phyloP scores from a whole-genome alignment of 768 basidiomycete genomes.

The Pulveroboletus sp. region DNA sequence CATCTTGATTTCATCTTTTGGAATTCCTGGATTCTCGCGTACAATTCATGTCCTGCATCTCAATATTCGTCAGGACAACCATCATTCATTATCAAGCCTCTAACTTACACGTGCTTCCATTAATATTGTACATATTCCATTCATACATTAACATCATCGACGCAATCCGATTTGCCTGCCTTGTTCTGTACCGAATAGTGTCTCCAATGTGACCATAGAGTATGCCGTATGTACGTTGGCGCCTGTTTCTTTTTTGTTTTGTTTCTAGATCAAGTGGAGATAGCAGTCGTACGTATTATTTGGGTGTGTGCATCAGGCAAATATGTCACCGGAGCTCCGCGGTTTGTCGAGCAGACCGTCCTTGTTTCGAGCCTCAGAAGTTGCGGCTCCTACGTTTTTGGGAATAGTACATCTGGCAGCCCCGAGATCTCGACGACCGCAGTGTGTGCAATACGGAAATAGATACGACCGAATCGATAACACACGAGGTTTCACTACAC shows the following conservation, averaged over 20 bases:
- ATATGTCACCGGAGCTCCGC: conserved; percentile 27
- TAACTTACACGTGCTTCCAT: conserved; percentile 33
- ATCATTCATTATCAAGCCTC: conserved; percentile 34
- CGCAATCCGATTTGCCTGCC: conserved; percentile 22
- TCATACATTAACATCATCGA: conserved; percentile 29
- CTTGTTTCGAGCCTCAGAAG: conserved; percentile 5
- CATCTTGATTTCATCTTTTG: conserved; percentile 35
- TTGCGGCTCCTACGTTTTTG: conserved; percentile 7
- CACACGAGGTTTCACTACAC: conserved; percentile 15
- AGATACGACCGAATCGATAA: conserved; percentile 21
- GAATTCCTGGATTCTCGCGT: conserved; percentile 30
- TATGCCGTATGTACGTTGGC: conserved; percentile 28
- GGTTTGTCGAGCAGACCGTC: conserved; percentile 16
- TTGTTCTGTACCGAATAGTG: conserved; percentile 26
- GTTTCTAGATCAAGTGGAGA: conserved; percentile 18
- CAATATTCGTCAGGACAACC: conserved; percentile 33
- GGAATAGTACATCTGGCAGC: conserved; percentile 1
- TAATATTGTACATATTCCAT: conserved; percentile 36
- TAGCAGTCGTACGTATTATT: conserved; percentile 17
- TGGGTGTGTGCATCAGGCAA: conserved; percentile 1
- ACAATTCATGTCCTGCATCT: conserved; percentile 33
- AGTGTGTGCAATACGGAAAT: conserved; percentile 4
- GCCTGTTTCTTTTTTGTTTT: conserved; percentile 9
- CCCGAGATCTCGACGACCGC: conserved; percentile 14
- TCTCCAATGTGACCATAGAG: conserved; percentile 21